Conservation (phyloP, 2,329 filamentous ascomycete species). For the Fusarium sp. region DNA sequence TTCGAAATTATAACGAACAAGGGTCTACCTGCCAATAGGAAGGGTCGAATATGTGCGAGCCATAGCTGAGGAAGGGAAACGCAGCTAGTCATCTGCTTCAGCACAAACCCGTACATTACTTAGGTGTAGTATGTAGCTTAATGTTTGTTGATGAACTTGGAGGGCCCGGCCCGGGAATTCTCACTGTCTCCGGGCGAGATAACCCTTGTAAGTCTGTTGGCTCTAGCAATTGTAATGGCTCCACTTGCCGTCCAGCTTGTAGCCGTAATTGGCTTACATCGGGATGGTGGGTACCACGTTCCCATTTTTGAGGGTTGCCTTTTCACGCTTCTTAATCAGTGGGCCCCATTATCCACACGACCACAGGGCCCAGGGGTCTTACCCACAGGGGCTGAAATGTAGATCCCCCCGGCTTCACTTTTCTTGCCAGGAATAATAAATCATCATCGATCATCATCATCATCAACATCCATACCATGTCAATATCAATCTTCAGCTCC, state of each 20-base stretch:
- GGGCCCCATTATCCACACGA: neutral
- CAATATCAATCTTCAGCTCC: neutral
- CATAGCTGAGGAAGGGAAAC: neutral
- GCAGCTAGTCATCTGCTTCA: no score
- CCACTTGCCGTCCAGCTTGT: neutral
- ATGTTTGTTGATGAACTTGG: neutral
- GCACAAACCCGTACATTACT: no score
- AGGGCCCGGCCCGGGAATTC: neutral
- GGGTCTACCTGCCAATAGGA: slow-evolving; percentile 15
- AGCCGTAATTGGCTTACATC: neutral
- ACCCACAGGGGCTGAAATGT: neutral
- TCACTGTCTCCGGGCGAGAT: slow-evolving; percentile 7
- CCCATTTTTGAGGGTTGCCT: neutral
- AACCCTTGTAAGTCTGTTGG: slow-evolving; percentile 36
- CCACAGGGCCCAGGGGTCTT: no score
- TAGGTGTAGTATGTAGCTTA: no score
- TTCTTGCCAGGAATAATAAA: neutral
- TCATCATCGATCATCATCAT: neutral
- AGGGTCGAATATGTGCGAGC: neutral
- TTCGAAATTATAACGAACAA: slow-evolving; percentile 8
- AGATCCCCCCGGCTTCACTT: neutral
- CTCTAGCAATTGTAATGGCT: slow-evolving; percentile 5
- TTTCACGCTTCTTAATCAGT: neutral
- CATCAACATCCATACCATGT: neutral
- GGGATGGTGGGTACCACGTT: slow-evolving; percentile 2